Conservation (phyloP, 768 basidiomycete genomes). For the Lactarius deliciosus region DNA sequence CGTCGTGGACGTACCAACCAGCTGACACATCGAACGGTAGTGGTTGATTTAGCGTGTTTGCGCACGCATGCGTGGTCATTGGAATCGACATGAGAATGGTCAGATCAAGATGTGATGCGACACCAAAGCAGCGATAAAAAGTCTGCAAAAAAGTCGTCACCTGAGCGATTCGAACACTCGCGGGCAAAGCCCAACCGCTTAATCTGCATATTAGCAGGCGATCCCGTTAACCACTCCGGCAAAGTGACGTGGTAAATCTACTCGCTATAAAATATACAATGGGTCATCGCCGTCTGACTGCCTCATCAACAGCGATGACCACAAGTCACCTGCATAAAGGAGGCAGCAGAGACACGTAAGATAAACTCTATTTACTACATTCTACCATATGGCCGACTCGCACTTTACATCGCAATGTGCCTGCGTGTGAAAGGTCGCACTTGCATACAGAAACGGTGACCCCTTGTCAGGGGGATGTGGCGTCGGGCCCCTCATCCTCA, state of each 20-base stretch:
- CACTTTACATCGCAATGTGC: not conserved
- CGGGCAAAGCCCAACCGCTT: constrained; percentile 38
- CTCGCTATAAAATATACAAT: not conserved
- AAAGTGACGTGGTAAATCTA: constrained; percentile 56
- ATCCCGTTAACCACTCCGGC: constrained; percentile 88
- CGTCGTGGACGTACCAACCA: too few species aligned
- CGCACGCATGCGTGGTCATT: too few species aligned
- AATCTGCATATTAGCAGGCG: constrained; percentile 40
- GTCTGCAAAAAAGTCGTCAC: constrained; percentile 31
- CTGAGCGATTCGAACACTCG: constrained; percentile 38
- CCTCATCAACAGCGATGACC: not conserved
- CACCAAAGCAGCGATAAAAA: not conserved
- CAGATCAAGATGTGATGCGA: not conserved
- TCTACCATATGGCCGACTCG: not conserved
- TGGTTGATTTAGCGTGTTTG: too few species aligned
- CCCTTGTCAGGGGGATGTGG: not conserved
- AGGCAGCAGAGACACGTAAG: not conserved
- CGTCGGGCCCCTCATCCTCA: constrained; percentile 55
- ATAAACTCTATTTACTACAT: not conserved
- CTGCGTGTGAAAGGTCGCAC: not conserved
- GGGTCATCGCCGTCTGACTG: not conserved
- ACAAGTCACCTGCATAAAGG: not conserved
- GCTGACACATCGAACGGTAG: too few species aligned
- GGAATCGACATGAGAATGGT: not conserved
- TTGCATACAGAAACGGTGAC: not conserved